Percentiles rank a stretch among this genome's conserved stretches.
These are phyloP conservation scores for Nicotiana rustica DNA, from an alignment of 305 asterid genomes.

Conservation along the genomic window DNA sequence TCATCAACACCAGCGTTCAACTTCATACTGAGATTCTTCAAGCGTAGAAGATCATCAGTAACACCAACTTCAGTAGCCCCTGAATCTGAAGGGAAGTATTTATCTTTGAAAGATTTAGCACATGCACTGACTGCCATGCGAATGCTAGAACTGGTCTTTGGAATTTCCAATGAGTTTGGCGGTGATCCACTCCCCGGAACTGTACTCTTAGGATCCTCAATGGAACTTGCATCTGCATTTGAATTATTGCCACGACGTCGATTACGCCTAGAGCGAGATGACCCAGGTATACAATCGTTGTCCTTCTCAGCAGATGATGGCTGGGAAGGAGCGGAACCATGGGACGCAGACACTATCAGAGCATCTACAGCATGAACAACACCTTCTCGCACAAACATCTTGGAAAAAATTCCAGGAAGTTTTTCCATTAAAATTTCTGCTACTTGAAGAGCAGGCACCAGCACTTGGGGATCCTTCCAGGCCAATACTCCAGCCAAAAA, in stretches of 20 bases:
- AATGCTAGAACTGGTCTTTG: constrained; percentile 63
- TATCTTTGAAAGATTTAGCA: constrained; percentile 91
- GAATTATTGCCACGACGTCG: constrained; percentile 73
- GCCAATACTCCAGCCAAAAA: constrained; percentile 99
- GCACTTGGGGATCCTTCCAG: constrained; percentile 99
- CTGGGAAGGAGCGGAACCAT: constrained; percentile 52
- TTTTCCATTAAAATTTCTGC: constrained; percentile 98
- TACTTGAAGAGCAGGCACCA: constrained; percentile 96
- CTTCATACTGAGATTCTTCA: constrained; percentile 87
- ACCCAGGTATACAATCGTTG: constrained; percentile 81
- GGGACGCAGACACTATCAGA: constrained; percentile 63
- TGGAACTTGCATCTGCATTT: constrained; percentile 61
- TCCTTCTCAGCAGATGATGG: constrained; percentile 71
- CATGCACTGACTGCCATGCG: constrained; percentile 77
- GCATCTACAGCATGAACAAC: constrained; percentile 95
- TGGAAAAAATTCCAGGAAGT: constrained; percentile 88
- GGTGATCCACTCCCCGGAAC: constrained; percentile 58
- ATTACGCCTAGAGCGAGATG: constrained; percentile 85
- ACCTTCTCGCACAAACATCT: constrained; percentile 97
- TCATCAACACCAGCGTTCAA: constrained; percentile 68
- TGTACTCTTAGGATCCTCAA: constrained; percentile 64
- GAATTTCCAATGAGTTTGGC: constrained; percentile 62
- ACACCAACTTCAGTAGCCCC: constrained; percentile 72
- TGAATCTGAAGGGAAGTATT: constrained; percentile 79
- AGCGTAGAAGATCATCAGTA: constrained; percentile 84